These are phyloP conservation scores for Tuber magnatum DNA, from an alignment of 495 filamentous ascomycete species.

Conservation along the genomic window DNA sequence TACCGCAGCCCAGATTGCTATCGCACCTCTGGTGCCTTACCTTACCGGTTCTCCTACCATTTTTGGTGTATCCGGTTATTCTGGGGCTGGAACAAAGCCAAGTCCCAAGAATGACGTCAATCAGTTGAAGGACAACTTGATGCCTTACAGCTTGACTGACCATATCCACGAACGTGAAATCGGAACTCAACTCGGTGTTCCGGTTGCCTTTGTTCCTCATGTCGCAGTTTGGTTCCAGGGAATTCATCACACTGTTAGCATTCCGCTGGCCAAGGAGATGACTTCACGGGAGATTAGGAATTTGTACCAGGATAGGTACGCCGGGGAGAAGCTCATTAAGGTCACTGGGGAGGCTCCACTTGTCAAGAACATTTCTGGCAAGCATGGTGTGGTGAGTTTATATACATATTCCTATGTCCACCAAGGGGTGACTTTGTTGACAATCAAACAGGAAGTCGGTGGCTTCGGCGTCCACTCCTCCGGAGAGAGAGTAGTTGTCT, in stretches of 20 bases:
- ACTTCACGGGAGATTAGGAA: constrained; percentile 86
- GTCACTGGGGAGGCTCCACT: constrained; percentile 77
- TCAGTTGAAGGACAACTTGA: constrained; percentile 80
- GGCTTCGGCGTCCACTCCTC: constrained; percentile 84
- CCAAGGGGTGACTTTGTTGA: constrained; percentile 4
- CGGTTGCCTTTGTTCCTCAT: constrained; percentile 86
- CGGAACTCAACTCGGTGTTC: constrained; percentile 63
- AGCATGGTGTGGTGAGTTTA: constrained; percentile 61
- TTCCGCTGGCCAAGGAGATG: constrained; percentile 77
- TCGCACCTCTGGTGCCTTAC: constrained; percentile 71
- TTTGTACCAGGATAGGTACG: constrained; percentile 92
- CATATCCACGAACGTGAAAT: constrained; percentile 97
- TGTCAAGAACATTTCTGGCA: constrained; percentile 82
- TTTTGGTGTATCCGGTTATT: constrained; percentile 94
- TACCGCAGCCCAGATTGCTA: constrained; percentile 89
- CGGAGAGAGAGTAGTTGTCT: constrained; percentile 86
- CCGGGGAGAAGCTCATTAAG: constrained; percentile 89
- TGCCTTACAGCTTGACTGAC: constrained; percentile 86
- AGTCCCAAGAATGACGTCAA: constrained; percentile 90
- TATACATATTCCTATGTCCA: not conserved
- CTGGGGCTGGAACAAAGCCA: constrained; percentile 92
- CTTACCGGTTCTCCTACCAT: constrained; percentile 74
- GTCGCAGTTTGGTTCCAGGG: constrained; percentile 97
- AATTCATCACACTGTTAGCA: constrained; percentile 84
- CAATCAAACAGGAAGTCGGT: constrained; percentile 60